A percentile compares a stretch with the other conserved stretches of the same genome.
phyloP scores from a whole-genome alignment of 768 basidiomycete genomes.

The Phallus indusiatus region DNA sequence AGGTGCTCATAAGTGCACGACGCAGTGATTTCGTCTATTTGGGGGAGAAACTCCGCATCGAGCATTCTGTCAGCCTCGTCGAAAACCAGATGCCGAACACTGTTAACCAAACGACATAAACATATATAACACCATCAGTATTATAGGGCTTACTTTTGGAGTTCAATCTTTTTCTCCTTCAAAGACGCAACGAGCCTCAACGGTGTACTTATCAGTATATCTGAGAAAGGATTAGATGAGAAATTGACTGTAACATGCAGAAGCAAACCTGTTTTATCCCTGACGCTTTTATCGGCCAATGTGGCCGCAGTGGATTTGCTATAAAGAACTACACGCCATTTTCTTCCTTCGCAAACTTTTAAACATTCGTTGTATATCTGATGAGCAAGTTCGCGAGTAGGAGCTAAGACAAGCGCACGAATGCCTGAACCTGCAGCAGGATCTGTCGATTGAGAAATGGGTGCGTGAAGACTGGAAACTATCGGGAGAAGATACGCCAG shows the following conservation, averaged over 20 bases:
- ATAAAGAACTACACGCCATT: slow-evolving; percentile 75
- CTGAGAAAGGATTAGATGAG: slow-evolving; percentile 28
- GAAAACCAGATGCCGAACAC: slow-evolving; percentile 76
- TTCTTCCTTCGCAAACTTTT: slow-evolving; percentile 70
- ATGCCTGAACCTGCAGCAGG: slow-evolving; percentile 44
- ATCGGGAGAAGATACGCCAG: slow-evolving; percentile 84
- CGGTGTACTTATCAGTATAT: slow-evolving; percentile 89
- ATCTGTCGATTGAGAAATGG: slow-evolving; percentile 37
- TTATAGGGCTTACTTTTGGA: slow-evolving; percentile 52
- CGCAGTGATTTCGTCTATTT: slow-evolving; percentile 79
- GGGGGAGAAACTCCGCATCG: slow-evolving; percentile 78
- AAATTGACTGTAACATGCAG: slow-evolving; percentile 10
- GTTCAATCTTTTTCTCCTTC: slow-evolving; percentile 52
- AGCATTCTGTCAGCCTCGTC: slow-evolving; percentile 92
- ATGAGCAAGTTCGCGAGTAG: slow-evolving; percentile 91
- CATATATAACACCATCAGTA: background rate
- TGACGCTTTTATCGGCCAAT: slow-evolving; percentile 57
- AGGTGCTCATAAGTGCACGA: slow-evolving; percentile 60
- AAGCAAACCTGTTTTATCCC: slow-evolving; percentile 64
- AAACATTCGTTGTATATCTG: slow-evolving; percentile 90
- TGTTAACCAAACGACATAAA: slow-evolving; percentile 22
- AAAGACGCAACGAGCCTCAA: slow-evolving; percentile 78
- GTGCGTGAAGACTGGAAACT: slow-evolving; percentile 48
- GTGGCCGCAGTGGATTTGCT: slow-evolving; percentile 87
- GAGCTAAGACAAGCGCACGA: slow-evolving; percentile 75